These are phyloP conservation scores for Nothopassalora personata DNA, from an alignment of 2,329 filamentous ascomycete genomes.

Conservation along the genomic window DNA sequence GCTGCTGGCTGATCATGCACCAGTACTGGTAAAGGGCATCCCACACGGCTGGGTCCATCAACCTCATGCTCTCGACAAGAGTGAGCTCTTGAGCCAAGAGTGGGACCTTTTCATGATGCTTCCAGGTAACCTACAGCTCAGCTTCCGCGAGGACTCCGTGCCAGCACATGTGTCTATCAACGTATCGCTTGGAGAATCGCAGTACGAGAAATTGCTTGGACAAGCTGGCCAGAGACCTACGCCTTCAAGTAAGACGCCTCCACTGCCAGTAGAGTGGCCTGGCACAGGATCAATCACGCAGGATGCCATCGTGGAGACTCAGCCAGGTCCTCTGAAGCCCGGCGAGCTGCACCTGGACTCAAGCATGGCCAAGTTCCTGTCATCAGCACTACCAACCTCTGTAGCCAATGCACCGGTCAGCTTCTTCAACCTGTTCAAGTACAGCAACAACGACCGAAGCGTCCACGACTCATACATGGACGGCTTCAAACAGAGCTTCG, in stretches of 20 bases:
- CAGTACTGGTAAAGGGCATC: constrained; percentile 8
- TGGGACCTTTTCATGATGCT: constrained; percentile 14
- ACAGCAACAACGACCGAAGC: constrained; percentile 9
- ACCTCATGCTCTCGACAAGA: constrained; percentile 6
- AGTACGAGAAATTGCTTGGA: neutral
- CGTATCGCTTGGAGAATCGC: neutral
- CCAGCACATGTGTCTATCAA: neutral
- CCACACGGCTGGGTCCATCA: constrained; percentile 17
- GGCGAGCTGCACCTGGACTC: constrained; percentile 15
- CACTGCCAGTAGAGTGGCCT: constrained; percentile 2
- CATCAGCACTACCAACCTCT: constrained; percentile 3
- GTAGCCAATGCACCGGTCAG: constrained; percentile 10
- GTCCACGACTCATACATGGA: constrained; percentile 18
- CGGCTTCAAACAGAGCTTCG: constrained; percentile 16
- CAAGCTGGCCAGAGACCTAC: neutral
- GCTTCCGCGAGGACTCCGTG: neutral
- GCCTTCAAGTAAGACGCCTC: neutral
- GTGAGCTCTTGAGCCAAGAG: constrained; percentile 4
- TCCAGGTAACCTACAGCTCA: neutral
- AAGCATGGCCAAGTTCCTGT: constrained; percentile 13
- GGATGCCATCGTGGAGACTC: neutral
- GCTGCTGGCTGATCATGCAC: neutral
- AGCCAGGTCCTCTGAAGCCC: neutral
- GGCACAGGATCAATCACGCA: neutral
- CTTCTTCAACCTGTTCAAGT: constrained; percentile 22